These are phyloP conservation scores for Peronospora destructor DNA, from an alignment of 352 stramenopile genomes.

Conservation along the genomic window DNA sequence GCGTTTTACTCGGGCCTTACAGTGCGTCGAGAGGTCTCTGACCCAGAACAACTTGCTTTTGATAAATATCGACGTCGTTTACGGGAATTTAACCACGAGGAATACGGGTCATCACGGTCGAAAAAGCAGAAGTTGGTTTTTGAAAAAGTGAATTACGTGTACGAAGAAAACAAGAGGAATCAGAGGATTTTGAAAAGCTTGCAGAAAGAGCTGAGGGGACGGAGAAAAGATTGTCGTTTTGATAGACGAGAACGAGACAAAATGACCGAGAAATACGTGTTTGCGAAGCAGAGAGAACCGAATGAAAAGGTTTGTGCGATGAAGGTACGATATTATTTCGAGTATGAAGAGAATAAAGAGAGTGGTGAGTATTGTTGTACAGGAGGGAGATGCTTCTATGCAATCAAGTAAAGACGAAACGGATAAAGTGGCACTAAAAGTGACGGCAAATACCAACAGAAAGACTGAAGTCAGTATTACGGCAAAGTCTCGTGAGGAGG, in stretches of 20 bases:
- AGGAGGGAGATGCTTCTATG: conserved; percentile 4
- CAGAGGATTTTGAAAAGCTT: conserved; percentile 31
- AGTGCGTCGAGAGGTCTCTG: conserved; percentile 15
- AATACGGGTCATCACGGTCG: conserved; percentile 34
- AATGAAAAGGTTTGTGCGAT: background rate
- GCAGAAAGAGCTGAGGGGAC: conserved; percentile 24
- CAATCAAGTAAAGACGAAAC: conserved; percentile 1
- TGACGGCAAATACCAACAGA: background rate
- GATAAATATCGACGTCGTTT: conserved; percentile 36
- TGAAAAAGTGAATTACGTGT: conserved; percentile 30
- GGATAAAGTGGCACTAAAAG: background rate
- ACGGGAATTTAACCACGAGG: conserved; percentile 33
- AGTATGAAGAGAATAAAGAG: background rate
- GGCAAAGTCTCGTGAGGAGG: conserved; percentile 25
- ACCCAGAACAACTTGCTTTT: conserved; percentile 26
- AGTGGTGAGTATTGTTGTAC: background rate
- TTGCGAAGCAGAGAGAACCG: conserved; percentile 1
- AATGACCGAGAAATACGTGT: conserved; percentile 7
- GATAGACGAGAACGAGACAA: background rate
- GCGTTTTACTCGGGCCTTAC: conserved; percentile 11
- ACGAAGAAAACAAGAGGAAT: conserved; percentile 32
- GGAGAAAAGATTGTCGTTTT: conserved; percentile 6
- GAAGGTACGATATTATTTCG: conserved; percentile 6
- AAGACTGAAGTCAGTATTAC: conserved; percentile 6
- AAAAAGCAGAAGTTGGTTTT: conserved; percentile 32